phyloP scores from a whole-genome alignment of 2,329 filamentous ascomycete genomes.

The Botrytis fabae region DNA sequence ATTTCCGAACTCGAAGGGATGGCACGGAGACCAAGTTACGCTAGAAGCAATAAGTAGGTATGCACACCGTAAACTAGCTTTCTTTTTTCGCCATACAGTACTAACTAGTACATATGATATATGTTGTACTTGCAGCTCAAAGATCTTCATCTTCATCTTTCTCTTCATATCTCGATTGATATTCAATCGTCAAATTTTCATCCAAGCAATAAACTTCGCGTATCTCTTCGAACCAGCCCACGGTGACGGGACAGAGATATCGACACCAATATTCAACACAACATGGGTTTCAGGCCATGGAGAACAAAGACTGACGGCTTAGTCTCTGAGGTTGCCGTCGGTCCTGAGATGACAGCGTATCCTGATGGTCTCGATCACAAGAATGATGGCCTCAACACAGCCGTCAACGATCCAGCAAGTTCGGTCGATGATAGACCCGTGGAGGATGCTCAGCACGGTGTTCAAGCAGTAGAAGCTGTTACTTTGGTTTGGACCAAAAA shows the following conservation, averaged over 20 bases:
- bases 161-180: neutral
- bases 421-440: slow-evolving; percentile 21
- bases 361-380: slow-evolving; percentile 13
- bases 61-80: neutral
- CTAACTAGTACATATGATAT: neutral
- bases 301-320: slow-evolving; percentile 11
- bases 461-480: slow-evolving; percentile 35
- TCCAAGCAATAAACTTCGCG: neutral
- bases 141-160: neutral
- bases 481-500: slow-evolving; percentile 36
- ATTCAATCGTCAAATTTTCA: neutral
- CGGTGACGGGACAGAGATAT: neutral
- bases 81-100: neutral
- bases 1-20: neutral
- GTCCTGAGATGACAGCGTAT: neutral
- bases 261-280: neutral
- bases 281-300: slow-evolving; percentile 8
- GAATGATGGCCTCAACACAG: neutral
- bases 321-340: slow-evolving; percentile 10
- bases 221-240: neutral
- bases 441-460: slow-evolving; percentile 31
- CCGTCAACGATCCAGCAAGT: neutral
- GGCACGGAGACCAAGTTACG: neutral
- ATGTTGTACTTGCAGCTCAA: neutral
- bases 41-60: neutral